phyloP scores from a whole-genome alignment of 768 basidiomycete species.

The Termitomyces eurrhizus region DNA sequence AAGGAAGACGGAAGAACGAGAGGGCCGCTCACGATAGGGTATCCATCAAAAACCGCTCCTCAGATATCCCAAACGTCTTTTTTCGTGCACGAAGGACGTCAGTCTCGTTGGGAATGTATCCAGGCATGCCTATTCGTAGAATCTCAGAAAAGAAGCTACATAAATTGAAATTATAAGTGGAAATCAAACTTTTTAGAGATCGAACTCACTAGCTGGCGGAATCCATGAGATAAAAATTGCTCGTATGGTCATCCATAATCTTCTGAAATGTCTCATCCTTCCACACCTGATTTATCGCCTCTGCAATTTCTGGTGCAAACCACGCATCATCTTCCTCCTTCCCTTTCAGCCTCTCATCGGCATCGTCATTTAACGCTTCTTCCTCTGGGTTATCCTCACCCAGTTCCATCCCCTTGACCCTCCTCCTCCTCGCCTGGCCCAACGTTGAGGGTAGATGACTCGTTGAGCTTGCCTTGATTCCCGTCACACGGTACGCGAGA shows the following conservation, averaged over 20 bases:
- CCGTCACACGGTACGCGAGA: constrained; percentile 39
- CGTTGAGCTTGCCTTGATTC: constrained; percentile 39
- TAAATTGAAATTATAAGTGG: neutral
- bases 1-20: neutral
- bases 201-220: constrained; percentile 79
- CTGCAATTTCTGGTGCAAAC: constrained; percentile 59
- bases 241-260: constrained; percentile 52
- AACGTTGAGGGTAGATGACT: constrained; percentile 14
- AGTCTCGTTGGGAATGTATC: constrained; percentile 78
- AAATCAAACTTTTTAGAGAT: neutral
- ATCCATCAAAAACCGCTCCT: constrained; percentile 76
- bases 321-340: constrained; percentile 4
- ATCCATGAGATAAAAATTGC: constrained; percentile 93
- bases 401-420: neutral
- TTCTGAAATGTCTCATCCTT: constrained; percentile 58
- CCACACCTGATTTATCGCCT: constrained; percentile 66
- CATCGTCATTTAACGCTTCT: neutral
- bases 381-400: constrained; percentile 14
- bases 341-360: neutral
- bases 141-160: constrained; percentile 82
- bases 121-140: constrained; percentile 67
- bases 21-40: constrained; percentile 44
- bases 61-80: constrained; percentile 88
- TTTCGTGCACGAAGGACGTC: constrained; percentile 82
- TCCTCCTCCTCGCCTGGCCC: constrained; percentile 1